Evolutionary conservation across 192 early-diverging fungal genomes (phyloP).

Genomic region (Coemansia sp.): DNA sequence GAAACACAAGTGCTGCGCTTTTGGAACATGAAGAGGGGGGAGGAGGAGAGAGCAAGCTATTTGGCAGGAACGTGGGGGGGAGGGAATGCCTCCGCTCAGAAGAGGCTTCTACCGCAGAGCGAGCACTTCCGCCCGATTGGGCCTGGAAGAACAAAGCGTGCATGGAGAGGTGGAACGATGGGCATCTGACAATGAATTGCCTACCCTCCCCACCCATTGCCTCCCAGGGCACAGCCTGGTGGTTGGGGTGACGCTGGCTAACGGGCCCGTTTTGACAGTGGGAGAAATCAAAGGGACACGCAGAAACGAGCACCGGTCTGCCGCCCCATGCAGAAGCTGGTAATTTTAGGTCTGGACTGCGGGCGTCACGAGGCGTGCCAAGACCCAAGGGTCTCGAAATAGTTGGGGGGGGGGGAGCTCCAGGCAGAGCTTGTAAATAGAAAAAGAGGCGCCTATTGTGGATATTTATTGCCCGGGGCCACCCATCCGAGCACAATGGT

Average conservation of each 20-base stretch:
- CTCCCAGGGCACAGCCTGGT: background rate
- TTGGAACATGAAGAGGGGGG: background rate
- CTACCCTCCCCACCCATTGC: background rate
- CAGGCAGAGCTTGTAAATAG: background rate
- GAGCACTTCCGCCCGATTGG: background rate
- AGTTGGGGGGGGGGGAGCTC: background rate
- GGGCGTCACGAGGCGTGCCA: background rate
- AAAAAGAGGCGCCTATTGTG: background rate
- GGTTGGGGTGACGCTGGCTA: background rate
- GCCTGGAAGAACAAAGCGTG: background rate
- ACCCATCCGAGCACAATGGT: background rate
- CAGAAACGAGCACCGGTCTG: background rate
- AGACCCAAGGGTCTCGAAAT: background rate
- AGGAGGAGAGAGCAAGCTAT: background rate
- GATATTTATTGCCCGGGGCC: background rate
- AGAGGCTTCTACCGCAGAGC: background rate
- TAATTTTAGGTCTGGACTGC: background rate
- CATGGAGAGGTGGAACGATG: constrained; percentile 1
- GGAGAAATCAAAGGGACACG: background rate
- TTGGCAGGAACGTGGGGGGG: background rate
- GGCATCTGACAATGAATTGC: background rate
- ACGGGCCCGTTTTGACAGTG: background rate
- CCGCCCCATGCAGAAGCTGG: background rate
- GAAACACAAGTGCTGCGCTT: background rate
- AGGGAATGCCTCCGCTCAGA: background rate